phyloP scores from a whole-genome alignment of 164 flowering plant genomes.

The Magnolia changhungtana region DNA sequence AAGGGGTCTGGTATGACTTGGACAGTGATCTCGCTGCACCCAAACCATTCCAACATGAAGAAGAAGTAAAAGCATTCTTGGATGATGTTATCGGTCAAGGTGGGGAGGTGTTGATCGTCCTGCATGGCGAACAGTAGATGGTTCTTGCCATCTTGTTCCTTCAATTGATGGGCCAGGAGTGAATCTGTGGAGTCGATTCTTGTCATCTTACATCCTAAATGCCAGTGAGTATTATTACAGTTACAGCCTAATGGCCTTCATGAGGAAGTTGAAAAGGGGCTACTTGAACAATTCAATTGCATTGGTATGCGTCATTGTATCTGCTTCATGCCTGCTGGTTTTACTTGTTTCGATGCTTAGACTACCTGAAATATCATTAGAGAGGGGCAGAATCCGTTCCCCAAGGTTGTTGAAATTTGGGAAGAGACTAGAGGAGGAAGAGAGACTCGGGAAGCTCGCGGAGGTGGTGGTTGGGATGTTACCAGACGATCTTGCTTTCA shows the following conservation, averaged over 20 bases:
- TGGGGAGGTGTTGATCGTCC: slow-evolving; percentile 70
- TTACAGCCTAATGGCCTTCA: slow-evolving; percentile 15
- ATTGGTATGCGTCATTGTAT: slow-evolving; percentile 31
- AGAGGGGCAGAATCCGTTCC: slow-evolving; percentile 2
- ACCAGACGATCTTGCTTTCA: slow-evolving; percentile 78
- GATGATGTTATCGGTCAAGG: slow-evolving; percentile 46
- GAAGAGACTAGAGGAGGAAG: slow-evolving; percentile 13
- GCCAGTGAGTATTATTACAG: not conserved
- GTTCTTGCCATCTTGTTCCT: not conserved
- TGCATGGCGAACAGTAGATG: slow-evolving; percentile 35
- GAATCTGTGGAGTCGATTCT: not conserved
- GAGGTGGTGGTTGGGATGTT: slow-evolving; percentile 76
- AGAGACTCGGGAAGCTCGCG: slow-evolving; percentile 53
- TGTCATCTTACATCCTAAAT: not conserved
- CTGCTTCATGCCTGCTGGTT: slow-evolving; percentile 39
- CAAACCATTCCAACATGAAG: slow-evolving; percentile 35
- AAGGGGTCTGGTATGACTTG: slow-evolving; percentile 84
- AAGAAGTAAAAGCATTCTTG: slow-evolving; percentile 57
- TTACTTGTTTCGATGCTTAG: slow-evolving; percentile 37
- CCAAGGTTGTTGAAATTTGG: slow-evolving; percentile 8
- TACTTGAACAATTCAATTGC: slow-evolving; percentile 34
- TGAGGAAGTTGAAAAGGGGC: slow-evolving; percentile 31
- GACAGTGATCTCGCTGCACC: slow-evolving; percentile 83
- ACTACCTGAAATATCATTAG: slow-evolving; percentile 45
- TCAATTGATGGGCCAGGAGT: not conserved